Conservation (phyloP, 2,329 filamentous ascomycete genomes). For the Acephala macrosclerotiorum region DNA sequence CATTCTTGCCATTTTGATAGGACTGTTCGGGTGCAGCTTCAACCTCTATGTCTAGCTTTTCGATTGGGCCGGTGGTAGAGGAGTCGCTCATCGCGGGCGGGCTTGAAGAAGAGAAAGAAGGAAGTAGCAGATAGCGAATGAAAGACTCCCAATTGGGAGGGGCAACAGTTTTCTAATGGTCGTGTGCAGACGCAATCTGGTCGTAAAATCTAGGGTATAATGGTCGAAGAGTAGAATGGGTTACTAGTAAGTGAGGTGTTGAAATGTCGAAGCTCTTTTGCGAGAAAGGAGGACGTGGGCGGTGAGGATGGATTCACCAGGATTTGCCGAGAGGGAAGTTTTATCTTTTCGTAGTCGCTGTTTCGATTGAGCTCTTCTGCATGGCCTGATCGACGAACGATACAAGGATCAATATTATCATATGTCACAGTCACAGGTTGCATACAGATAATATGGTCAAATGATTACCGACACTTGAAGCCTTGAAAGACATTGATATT, state of each 20-base stretch:
- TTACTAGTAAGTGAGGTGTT: slow-evolving; percentile 29
- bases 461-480: not conserved
- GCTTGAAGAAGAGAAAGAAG: slow-evolving; percentile 3
- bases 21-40: slow-evolving; percentile 31
- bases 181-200: slow-evolving; percentile 13
- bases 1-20: slow-evolving; percentile 31
- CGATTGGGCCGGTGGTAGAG: slow-evolving; percentile 18
- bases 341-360: not conserved
- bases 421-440: not conserved
- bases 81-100: slow-evolving; percentile 32
- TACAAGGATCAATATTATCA: slow-evolving; percentile 10
- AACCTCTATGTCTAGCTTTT: slow-evolving; percentile 27
- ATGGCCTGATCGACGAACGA: slow-evolving; percentile 20
- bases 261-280: slow-evolving; percentile 21
- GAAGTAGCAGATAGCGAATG: slow-evolving; percentile 21
- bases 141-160: slow-evolving; percentile 30
- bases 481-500: not conserved
- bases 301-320: no score
- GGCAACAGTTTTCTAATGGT: slow-evolving; percentile 27
- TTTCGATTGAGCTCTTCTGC: not conserved
- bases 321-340: not conserved
- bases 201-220: slow-evolving; percentile 34
- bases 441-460: not conserved
- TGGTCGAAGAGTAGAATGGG: slow-evolving; percentile 23
- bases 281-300: slow-evolving; percentile 21